Evolutionary conservation across 2,329 filamentous ascomycete genomes (phyloP), one percentile per base, ranked within the genome.

Genomic region (Trichoderma polysporum): DNA sequence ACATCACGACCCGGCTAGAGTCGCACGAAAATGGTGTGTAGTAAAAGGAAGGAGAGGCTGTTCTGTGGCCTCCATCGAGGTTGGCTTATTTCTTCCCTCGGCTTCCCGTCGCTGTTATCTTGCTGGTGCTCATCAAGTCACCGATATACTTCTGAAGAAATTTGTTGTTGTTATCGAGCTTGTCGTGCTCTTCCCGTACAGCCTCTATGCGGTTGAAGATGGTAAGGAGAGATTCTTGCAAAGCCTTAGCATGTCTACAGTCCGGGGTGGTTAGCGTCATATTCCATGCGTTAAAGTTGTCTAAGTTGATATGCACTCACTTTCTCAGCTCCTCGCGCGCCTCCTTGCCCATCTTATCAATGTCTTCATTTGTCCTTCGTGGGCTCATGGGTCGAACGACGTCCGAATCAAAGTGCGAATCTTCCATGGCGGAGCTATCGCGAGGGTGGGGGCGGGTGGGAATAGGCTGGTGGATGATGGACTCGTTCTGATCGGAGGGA

Each of bases 71-170:
- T 13, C 22, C 12, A n/a, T 53, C 22, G 22, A 47, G 19, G 49
- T 13, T 39, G n/a, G 17, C 35, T 83, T 75, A 88, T 76, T 88
- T 88, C 74, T 86, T 85, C 64, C 78, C 79, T 35, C 84, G 81
- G 69, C 78, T 81, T 63, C 81, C 80, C 1, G 85, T 82, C 1
- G 88, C 84, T 1, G 88, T 91, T 72, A 91, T 90, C 75, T 91
- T 91, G 76, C 87, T 89, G n/a, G 89, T 91, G 72, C 92, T 92
- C 87, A 97, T 98, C 65, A 98, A 85, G 75, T 97, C 94, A 71
- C 94, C 94, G 74, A 98, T 98, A 77, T 98, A 98, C 78, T 97
- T 97, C 79, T 98, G 94, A 56, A 99, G 81, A 76, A 98, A 97
- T 75, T 93, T 94, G 84, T 99, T 99, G 78, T 97, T 94, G 78